A percentile compares a stretch with the other conserved stretches of the same genome.
Conservation (phyloP, 129 eudicot genomes). For the Dittrichia graveolens region DNA sequence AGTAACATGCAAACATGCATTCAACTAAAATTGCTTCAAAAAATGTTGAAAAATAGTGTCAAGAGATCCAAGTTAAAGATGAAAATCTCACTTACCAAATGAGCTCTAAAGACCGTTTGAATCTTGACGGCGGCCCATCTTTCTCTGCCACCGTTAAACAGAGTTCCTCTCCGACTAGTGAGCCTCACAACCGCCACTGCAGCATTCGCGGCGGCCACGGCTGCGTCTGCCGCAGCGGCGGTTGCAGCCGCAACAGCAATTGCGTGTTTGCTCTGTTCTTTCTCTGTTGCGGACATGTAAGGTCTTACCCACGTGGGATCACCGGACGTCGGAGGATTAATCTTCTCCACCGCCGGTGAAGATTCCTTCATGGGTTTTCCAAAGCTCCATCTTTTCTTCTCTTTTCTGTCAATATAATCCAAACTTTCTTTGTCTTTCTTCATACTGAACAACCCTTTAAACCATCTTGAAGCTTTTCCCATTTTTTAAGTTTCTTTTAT, state of each 20-base stretch:
- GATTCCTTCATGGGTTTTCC: slow-evolving; percentile 44
- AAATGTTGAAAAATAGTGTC: background rate
- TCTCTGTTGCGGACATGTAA: slow-evolving; percentile 49
- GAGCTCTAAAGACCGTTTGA: slow-evolving; percentile 76
- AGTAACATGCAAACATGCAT: slow-evolving; percentile 25
- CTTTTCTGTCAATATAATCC: slow-evolving; percentile 42
- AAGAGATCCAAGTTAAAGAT: background rate
- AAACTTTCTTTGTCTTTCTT: slow-evolving; percentile 59
- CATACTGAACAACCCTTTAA: slow-evolving; percentile 71
- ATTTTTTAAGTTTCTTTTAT: slow-evolving; percentile 39
- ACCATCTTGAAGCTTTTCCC: slow-evolving; percentile 93
- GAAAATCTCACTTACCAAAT: slow-evolving; percentile 51
- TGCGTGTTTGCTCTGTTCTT: slow-evolving; percentile 78
- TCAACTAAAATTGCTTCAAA: background rate
- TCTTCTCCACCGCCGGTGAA: background rate
- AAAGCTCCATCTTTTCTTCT: slow-evolving; percentile 70
- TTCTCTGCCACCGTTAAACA: slow-evolving; percentile 51
- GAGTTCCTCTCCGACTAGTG: slow-evolving; percentile 66
- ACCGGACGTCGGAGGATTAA: slow-evolving; percentile 15
- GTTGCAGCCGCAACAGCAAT: slow-evolving; percentile 96
- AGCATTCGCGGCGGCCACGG: slow-evolving; percentile 90
- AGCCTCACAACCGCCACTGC: slow-evolving; percentile 88
- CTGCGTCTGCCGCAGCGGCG: slow-evolving; percentile 89
- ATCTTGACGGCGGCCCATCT: slow-evolving; percentile 79
- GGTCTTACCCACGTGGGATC: slow-evolving; percentile 57